Evolutionary conservation across 1,284 basidiomycete genomes (phyloP).

Genomic region (Xanthoconium separans): DNA sequence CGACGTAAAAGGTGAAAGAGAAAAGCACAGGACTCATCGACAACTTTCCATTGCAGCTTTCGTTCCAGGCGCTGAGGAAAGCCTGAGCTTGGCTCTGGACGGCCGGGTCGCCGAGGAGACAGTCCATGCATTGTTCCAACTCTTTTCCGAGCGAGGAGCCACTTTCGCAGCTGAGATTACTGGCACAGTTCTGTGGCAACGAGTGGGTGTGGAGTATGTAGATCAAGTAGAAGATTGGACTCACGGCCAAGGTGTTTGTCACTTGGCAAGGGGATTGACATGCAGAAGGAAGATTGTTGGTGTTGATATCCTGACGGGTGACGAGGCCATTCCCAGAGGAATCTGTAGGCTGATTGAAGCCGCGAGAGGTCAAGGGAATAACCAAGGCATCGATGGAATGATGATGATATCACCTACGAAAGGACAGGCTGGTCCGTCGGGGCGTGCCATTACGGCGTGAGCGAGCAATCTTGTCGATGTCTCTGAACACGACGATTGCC

Average conservation of each 20-base stretch:
- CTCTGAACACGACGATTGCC: too few relatives aligned
- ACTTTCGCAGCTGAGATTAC: constrained; percentile 14
- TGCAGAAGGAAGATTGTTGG: constrained; percentile 12
- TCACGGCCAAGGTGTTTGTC: constrained; percentile 18
- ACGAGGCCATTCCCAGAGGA: constrained; percentile 9
- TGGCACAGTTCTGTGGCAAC: constrained; percentile 11
- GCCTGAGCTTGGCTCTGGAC: constrained; percentile 4
- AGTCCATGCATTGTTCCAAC: constrained; percentile 22
- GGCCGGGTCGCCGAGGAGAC: constrained; percentile 9
- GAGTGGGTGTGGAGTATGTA: too few relatives aligned
- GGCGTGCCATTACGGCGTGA: too few relatives aligned
- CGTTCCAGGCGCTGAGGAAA: constrained; percentile 16
- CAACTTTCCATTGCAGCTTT: constrained; percentile 15
- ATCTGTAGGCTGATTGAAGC: neutral
- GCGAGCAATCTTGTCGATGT: too few relatives aligned
- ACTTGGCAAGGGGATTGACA: constrained; percentile 26
- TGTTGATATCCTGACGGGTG: constrained; percentile 16
- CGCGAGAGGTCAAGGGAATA: neutral
- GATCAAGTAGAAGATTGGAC: neutral
- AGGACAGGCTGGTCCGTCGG: neutral
- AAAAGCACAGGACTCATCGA: constrained; percentile 17
- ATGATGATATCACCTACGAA: neutral
- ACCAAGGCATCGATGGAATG: neutral
- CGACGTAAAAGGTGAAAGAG: neutral
- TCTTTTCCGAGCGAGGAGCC: constrained; percentile 6